phyloP scores from a whole-genome alignment of 306 rosid species.

The Vigna trinervia region DNA sequence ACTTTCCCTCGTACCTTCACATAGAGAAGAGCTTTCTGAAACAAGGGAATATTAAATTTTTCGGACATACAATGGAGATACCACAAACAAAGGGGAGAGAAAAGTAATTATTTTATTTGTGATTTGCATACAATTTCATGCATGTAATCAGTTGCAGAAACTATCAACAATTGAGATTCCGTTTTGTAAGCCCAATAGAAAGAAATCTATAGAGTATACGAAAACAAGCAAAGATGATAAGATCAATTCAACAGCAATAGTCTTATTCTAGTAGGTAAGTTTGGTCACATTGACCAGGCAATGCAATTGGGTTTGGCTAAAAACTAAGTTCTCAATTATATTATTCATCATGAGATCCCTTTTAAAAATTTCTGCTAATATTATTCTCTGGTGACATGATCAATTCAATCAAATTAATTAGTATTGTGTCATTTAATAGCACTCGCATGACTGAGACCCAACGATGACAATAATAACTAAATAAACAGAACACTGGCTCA shows the following conservation, averaged over 20 bases:
- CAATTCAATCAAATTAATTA: not conserved
- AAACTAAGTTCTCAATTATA: not conserved
- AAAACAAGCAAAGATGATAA: not conserved
- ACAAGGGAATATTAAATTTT: not conserved
- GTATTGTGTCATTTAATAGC: not conserved
- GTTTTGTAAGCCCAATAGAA: not conserved
- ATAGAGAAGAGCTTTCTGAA: too few species aligned
- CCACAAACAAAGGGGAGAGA: not conserved
- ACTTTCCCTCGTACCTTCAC: not conserved
- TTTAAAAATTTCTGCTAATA: not conserved
- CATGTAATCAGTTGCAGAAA: not conserved
- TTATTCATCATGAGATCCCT: not conserved
- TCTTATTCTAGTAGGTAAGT: too few species aligned
- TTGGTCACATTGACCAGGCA: not conserved
- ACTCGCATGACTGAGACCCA: not conserved
- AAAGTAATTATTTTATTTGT: not conserved
- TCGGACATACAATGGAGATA: not conserved
- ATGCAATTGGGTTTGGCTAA: not conserved
- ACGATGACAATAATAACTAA: not conserved
- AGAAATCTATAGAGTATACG: not conserved
- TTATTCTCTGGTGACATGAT: not conserved
- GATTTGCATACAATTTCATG: constrained; percentile 7
- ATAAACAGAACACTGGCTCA: not conserved
- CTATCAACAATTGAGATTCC: not conserved
- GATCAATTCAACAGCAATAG: not conserved